Evolutionary conservation across 352 stramenopile species (phyloP), one percentile per base, ranked within the genome.

Genomic region (Phytophthora fragariaefolia): DNA sequence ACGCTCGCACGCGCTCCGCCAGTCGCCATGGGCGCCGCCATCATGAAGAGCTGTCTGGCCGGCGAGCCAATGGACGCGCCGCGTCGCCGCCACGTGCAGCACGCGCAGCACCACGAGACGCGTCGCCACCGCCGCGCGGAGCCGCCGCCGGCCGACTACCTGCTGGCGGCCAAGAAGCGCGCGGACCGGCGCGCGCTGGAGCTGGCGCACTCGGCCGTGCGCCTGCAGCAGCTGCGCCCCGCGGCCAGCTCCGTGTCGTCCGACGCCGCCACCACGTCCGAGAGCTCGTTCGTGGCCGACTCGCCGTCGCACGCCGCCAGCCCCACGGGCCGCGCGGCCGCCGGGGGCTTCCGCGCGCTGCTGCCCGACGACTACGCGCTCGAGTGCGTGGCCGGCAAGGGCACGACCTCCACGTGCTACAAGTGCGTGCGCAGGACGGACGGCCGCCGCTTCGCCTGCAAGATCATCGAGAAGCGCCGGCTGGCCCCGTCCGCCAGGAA

Each of bases 331-430:
- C 56, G 50, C 32, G 43, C n/a, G 24, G 63, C 46, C 40, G 52
- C 50, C 40, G 42, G 24, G 26, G 58, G 58, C 38, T 86, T 86
- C 66, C 75, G 77, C 6, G 48, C 59, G 3, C 66, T 87, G 13
- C 58, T 87, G 12, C 79, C 76, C 3, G 50, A 73, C 42, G 51
- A 69, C 4, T 93, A 90, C 56, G 57, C 74, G 32, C 73, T 93
- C 3, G 81, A 89, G 47, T 84, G 87, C 30, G 69, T 90, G 17
- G 74, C 85, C 22, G 85, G 85, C 20, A 82, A 76, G 42, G 85
- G 85, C 10, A 93, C 82, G 20, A 93, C 85, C 8, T 91, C 82
- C 13, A 91, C 76, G 34, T 91, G 82, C 62, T 91, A 90, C 69
- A 78, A 81, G 10, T 90, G 79, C 49, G 63, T 71, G 40, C 81